A percentile compares a stretch with the other conserved stretches of the same genome.
These are phyloP conservation scores for Apiospora arundinis DNA, from an alignment of 2,329 filamentous ascomycete genomes.

Conservation along the genomic window DNA sequence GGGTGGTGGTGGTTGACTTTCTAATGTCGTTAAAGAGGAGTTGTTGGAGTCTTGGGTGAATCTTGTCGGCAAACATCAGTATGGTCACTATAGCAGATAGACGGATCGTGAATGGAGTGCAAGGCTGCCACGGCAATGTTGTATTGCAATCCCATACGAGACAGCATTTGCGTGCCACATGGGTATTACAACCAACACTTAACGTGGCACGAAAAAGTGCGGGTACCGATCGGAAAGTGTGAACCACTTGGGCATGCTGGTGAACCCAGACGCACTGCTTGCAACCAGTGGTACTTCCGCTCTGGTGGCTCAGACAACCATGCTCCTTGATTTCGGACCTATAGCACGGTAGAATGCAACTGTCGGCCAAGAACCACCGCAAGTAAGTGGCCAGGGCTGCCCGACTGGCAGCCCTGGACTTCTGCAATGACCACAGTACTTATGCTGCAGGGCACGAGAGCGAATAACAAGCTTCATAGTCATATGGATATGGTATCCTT, in stretches of 20 bases:
- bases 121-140: slow-evolving; percentile 42
- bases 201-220: slow-evolving; percentile 50
- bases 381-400: not conserved
- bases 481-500: not conserved
- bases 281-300: slow-evolving; percentile 44
- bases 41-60: slow-evolving; percentile 61
- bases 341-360: slow-evolving; percentile 25
- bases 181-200: slow-evolving; percentile 53
- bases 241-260: slow-evolving; percentile 45
- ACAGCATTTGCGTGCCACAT: slow-evolving; percentile 39
- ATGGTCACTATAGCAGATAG: slow-evolving; percentile 36
- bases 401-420: not conserved
- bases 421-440: slow-evolving; percentile 1
- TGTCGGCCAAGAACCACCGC: not conserved
- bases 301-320: slow-evolving; percentile 45
- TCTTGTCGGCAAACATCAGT: slow-evolving; percentile 50
- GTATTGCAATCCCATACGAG: slow-evolving; percentile 45
- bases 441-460: not conserved
- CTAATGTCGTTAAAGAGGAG: slow-evolving; percentile 57
- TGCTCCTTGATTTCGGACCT: slow-evolving; percentile 38
- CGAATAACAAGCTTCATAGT: not conserved
- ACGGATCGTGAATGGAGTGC: slow-evolving; percentile 36
- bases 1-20: slow-evolving; percentile 56
- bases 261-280: slow-evolving; percentile 35
- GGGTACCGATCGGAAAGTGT: slow-evolving; percentile 48